These are phyloP conservation scores for Fusarium liriodendri DNA, from an alignment of 2,329 filamentous ascomycete genomes.

Conservation along the genomic window DNA sequence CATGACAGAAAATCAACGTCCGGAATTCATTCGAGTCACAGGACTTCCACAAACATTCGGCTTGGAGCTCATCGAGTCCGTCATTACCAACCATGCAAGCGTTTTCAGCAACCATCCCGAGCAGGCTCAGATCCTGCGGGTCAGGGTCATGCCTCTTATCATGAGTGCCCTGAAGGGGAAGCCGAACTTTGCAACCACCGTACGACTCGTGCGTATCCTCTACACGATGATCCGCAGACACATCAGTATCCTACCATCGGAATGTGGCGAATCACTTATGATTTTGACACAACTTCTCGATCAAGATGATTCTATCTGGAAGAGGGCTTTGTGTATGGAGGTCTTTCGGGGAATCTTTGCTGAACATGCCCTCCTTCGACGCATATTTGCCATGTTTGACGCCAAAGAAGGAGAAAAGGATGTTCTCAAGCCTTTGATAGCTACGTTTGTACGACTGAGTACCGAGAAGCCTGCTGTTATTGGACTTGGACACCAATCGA, in stretches of 20 bases:
- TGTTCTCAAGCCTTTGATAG: conserved; percentile 84
- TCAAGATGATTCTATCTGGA: conserved; percentile 87
- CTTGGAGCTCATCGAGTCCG: conserved; percentile 90
- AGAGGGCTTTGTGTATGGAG: conserved; percentile 89
- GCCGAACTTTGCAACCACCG: conserved; percentile 82
- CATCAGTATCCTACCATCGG: conserved; percentile 76
- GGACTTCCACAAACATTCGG: conserved; percentile 85
- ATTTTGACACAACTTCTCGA: conserved; percentile 89
- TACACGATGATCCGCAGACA: conserved; percentile 85
- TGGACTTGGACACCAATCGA: conserved; percentile 89
- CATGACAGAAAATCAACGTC: conserved; percentile 84
- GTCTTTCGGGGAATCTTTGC: conserved; percentile 87
- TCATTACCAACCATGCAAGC: conserved; percentile 85
- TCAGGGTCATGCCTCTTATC: conserved; percentile 84
- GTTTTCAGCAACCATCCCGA: conserved; percentile 84
- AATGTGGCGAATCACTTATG: conserved; percentile 86
- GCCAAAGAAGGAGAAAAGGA: conserved; percentile 76
- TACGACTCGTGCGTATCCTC: conserved; percentile 84
- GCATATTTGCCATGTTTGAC: conserved; percentile 86
- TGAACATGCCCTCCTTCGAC: conserved; percentile 80
- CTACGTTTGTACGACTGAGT: conserved; percentile 90
- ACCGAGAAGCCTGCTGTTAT: conserved; percentile 92
- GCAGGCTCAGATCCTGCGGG: conserved; percentile 81
- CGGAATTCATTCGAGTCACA: conserved; percentile 84
- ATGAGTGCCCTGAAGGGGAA: conserved; percentile 82